Evolutionary conservation across 768 basidiomycete species (phyloP).

Genomic region (Xanthoconium purpureum): DNA sequence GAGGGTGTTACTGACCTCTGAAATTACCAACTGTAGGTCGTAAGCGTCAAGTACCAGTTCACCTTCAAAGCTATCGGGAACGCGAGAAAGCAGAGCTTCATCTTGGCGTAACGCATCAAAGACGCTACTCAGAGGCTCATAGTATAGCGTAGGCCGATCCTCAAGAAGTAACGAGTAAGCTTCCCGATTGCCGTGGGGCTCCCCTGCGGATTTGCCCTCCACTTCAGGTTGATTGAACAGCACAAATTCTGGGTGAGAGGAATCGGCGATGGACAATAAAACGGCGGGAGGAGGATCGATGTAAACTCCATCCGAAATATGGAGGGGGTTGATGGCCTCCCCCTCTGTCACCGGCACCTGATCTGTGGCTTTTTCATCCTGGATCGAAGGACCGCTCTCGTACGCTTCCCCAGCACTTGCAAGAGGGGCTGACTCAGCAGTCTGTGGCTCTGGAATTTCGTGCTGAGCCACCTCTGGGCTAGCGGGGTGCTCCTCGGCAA

Average conservation of each 20-base stretch:
- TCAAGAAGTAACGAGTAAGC: constrained; percentile 50
- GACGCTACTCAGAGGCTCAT: constrained; percentile 66
- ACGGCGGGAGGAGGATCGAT: constrained; percentile 76
- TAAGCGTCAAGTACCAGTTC: constrained; percentile 72
- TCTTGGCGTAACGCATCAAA: constrained; percentile 74
- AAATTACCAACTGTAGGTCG: constrained; percentile 59
- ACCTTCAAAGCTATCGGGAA: constrained; percentile 49
- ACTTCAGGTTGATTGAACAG: constrained; percentile 55
- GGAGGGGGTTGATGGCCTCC: constrained; percentile 44
- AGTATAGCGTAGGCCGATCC: constrained; percentile 67
- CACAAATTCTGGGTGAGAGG: constrained; percentile 41
- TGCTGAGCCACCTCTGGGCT: constrained; percentile 10
- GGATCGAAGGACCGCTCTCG: background rate
- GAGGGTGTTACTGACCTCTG: constrained; percentile 48
- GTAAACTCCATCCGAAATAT: constrained; percentile 65
- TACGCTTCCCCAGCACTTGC: constrained; percentile 5
- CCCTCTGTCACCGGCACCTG: constrained; percentile 8
- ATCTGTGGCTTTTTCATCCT: constrained; percentile 13
- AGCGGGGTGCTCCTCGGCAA: constrained; percentile 3
- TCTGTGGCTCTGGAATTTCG: constrained; percentile 6
- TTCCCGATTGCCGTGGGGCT: constrained; percentile 16
- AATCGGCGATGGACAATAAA: constrained; percentile 43
- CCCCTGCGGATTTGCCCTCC: constrained; percentile 21
- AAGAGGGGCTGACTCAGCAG: constrained; percentile 10
- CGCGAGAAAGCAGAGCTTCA: constrained; percentile 40